Evolutionary conservation across 202 grass and related monocot genomes (phyloP).

Genomic region (Saccharum hybrid): DNA sequence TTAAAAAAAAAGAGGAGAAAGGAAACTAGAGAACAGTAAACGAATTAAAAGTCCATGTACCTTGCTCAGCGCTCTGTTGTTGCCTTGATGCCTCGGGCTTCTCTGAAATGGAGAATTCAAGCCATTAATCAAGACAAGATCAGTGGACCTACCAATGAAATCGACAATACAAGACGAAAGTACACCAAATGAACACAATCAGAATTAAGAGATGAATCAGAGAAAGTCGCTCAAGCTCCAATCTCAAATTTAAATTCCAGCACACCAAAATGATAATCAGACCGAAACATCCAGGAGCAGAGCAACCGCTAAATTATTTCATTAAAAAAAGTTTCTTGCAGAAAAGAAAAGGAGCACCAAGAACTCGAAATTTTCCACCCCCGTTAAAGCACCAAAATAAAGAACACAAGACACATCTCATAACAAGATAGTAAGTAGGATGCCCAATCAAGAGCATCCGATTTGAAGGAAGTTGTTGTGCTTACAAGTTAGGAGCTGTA

Average conservation of each 20-base stretch:
- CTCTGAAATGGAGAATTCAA: constrained; percentile 57
- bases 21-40: constrained; percentile 15
- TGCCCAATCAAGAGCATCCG: constrained; percentile 6
- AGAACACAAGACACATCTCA: constrained; percentile 19
- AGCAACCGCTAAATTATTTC: background rate
- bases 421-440: background rate
- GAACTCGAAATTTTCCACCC: background rate
- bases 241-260: background rate
- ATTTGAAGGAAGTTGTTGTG: background rate
- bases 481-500: constrained; percentile 9
- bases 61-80: constrained; percentile 61
- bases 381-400: constrained; percentile 18
- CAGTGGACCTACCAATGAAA: constrained; percentile 3
- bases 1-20: background rate
- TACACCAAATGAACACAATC: background rate
- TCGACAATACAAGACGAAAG: background rate
- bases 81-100: constrained; percentile 63
- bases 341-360: background rate
- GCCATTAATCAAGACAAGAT: constrained; percentile 34
- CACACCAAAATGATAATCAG: background rate
- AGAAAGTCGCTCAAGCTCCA: background rate
- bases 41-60: constrained; percentile 48
- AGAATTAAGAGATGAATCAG: constrained; percentile 17
- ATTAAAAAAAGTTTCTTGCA: background rate
- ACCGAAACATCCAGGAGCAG: background rate